Conservation (phyloP, 2,329 filamentous ascomycete genomes). For the Pyricularia grisea region DNA sequence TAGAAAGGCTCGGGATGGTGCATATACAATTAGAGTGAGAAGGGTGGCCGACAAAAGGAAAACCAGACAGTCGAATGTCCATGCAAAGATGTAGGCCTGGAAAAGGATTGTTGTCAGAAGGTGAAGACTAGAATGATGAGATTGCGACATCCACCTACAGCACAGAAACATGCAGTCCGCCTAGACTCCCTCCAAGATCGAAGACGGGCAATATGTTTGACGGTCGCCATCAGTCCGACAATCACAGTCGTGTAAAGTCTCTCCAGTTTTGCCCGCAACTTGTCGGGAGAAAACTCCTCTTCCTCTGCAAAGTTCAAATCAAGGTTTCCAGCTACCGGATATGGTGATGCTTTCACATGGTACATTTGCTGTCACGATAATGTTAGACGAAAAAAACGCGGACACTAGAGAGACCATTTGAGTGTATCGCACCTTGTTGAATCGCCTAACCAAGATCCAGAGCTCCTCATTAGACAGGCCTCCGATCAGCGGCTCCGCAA, state of each 20-base stretch:
- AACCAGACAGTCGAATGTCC: conserved; percentile 62
- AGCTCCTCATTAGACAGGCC: conserved; percentile 64
- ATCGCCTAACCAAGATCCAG: conserved; percentile 62
- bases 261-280: conserved; percentile 68
- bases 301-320: conserved; percentile 76
- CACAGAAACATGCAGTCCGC: conserved; percentile 55
- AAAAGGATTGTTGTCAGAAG: background rate
- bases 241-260: conserved; percentile 73
- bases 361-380: conserved; percentile 38
- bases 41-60: conserved; percentile 50
- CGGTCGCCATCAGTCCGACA: conserved; percentile 53
- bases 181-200: conserved; percentile 69
- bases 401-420: conserved; percentile 6
- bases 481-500: conserved; percentile 52
- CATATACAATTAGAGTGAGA: conserved; percentile 57
- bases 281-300: conserved; percentile 78
- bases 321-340: conserved; percentile 54
- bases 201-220: conserved; percentile 67
- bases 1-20: conserved; percentile 48
- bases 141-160: conserved; percentile 18
- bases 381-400: background rate
- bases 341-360: conserved; percentile 56
- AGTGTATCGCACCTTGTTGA: conserved; percentile 51
- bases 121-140: conserved; percentile 21
- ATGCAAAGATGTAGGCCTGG: conserved; percentile 47